Base-by-base conservation (phyloP, 768 basidiomycete genomes). In the Serendipita sp. region DNA sequence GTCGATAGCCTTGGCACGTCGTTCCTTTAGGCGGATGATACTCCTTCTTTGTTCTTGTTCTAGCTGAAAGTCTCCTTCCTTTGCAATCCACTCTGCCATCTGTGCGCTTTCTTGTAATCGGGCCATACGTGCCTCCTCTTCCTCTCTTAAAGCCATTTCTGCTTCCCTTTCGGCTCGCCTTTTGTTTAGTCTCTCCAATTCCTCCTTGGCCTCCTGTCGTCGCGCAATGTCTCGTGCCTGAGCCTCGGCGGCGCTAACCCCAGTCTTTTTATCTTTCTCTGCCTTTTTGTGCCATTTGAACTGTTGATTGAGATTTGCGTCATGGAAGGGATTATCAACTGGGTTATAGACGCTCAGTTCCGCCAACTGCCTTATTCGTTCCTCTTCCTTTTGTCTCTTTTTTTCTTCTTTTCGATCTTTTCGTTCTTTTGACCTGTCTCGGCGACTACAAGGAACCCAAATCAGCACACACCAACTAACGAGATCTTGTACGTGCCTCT, bases 201-300 rank as follows among this genome's bases (percentile, higher is more conserved):
- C 96, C 69, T 96, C 93, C 76, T 91, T 93, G 3, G 94, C 93
- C 70, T 99, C 96, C 69, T 88, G 84, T 44, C 86, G 79, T 65
- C 94, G 76, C 30, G 90, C 72, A 0, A 85, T 84, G 76, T 99
- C 96, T 69, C 82, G 82, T 68, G 80, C 79, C 67, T 88, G 86
- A 1, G 88, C 79, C 71, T 99, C 96, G 0, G 84, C 85, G 0
- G 84, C 70, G 0, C 85, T 82, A 58, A 98, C 71, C 1, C 96
- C 96, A 66, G 83, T 76, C 75, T 95, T 97, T 70, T 84, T 82
- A 73, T 99, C 96, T 77, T 92, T 91, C 74, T 99, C 96, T 32
- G 85, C 83, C 78, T 99, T 99, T 80, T 99, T 99, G 76, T 93
- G 90, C 96, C 96, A 99, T 65, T 89, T 85, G 75, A 99, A 99